These are phyloP conservation scores for Mycena venus DNA, from an alignment of 768 basidiomycete species.

Conservation along the genomic window DNA sequence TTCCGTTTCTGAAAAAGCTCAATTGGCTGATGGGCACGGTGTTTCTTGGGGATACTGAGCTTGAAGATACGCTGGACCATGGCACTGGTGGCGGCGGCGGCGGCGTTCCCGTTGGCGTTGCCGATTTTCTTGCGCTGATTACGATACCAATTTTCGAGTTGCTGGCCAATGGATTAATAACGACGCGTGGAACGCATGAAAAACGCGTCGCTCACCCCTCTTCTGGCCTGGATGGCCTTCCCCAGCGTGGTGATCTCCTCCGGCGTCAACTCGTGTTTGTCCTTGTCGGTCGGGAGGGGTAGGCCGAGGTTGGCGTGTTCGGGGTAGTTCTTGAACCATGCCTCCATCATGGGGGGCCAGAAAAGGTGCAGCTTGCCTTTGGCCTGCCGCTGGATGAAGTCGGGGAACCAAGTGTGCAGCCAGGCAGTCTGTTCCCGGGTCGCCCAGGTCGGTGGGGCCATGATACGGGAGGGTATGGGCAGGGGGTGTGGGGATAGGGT, in stretches of 20 bases:
- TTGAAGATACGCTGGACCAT: too few relatives aligned
- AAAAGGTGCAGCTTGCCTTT: not conserved
- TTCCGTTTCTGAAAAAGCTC: too few relatives aligned
- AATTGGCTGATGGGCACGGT: too few relatives aligned
- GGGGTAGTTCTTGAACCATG: not conserved
- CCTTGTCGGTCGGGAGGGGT: not conserved
- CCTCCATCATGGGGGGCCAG: not conserved
- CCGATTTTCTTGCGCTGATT: not conserved
- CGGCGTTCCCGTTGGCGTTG: not conserved
- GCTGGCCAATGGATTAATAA: not conserved
- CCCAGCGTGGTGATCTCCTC: not conserved
- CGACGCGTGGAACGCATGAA: not conserved
- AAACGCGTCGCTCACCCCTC: too few relatives aligned
- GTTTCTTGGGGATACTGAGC: too few relatives aligned
- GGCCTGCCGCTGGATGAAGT: not conserved
- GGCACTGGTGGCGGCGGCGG: too few relatives aligned
- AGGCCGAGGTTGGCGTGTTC: not conserved
- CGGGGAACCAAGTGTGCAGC: not conserved
- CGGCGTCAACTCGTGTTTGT: not conserved
- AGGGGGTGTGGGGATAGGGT: not conserved
- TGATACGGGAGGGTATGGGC: not conserved
- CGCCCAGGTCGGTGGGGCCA: not conserved
- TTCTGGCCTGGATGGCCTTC: not conserved
- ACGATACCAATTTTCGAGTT: conserved; percentile 1
- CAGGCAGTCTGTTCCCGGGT: not conserved